Evolutionary conservation across 2,329 filamentous ascomycete genomes (phyloP), one percentile per base, ranked within the genome.

Genomic region (Phyllachora maydis): DNA sequence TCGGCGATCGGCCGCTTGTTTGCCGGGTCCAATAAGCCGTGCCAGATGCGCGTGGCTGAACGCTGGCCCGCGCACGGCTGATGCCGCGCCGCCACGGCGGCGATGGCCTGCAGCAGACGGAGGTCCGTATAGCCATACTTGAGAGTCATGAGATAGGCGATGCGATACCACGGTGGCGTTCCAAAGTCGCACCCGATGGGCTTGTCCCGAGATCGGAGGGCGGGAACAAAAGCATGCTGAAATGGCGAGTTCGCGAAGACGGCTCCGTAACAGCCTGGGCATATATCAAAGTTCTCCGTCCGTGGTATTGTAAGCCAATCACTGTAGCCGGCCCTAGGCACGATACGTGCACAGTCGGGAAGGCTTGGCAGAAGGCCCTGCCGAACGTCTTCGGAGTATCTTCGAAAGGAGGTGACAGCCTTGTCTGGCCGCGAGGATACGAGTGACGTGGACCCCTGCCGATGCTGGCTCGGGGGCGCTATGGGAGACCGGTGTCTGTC

Each of bases 221-320:
- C 64, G 3, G 59, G 58, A 8, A 69, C 51, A 36, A 92, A 81
- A 16, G 67, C 54, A 10, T 63, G 55, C 3, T 66, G 58, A 40
- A 77, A 90, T 11, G 64, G 56, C 0, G 77, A 75, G 13, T 63
- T 54, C 9, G 58, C 59, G 33, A 85, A 81, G 6, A 81, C 63
- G 5, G 59, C 58, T 3, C 61, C 56, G 42, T 77, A 81, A 47
- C 85, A 95, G 8, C 64, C 65, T 0, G 79, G 77, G 36, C 85
- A 93, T 21, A 93, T 73, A 31, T 78, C 67, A 35, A 93, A 75
- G 29, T 65, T 64, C 8, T 69, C 61, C 30, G 70, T 64, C 9
- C 67, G 65, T 4, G 66, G 65, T 4, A 93, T 54, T 0, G 73
- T 83, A 30, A 82, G 68, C 78, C 83, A 93, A 37, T 88, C 79